Conservation (phyloP, 257 asterid species). For the Capsicum chinense region DNA sequence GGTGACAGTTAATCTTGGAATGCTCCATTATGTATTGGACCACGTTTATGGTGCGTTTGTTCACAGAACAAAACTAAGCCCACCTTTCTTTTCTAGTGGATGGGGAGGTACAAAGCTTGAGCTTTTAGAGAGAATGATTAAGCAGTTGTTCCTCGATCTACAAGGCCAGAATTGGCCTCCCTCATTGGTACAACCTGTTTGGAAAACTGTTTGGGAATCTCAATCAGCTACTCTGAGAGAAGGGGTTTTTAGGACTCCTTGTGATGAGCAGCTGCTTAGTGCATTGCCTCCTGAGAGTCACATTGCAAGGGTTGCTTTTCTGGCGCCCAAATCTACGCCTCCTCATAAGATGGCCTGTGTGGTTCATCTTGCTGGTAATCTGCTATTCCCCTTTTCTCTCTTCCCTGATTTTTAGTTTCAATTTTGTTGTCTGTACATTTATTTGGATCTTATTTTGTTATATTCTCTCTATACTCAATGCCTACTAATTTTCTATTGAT, state of each 20-base stretch:
- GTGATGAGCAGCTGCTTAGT: slow-evolving; percentile 69
- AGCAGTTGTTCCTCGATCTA: slow-evolving; percentile 67
- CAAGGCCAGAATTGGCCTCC: slow-evolving; percentile 90
- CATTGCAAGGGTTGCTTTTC: slow-evolving; percentile 86
- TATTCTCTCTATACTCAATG: neutral
- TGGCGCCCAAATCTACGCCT: slow-evolving; percentile 63
- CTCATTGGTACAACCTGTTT: slow-evolving; percentile 59
- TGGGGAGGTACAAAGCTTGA: slow-evolving; percentile 98
- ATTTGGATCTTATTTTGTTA: neutral
- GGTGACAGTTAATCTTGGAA: slow-evolving; percentile 85
- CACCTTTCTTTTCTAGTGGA: slow-evolving; percentile 83
- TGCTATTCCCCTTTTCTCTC: neutral
- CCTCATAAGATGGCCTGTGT: slow-evolving; percentile 85
- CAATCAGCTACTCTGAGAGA: slow-evolving; percentile 73
- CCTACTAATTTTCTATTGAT: neutral
- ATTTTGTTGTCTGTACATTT: neutral
- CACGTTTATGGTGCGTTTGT: slow-evolving; percentile 90
- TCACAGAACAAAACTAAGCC: slow-evolving; percentile 84
- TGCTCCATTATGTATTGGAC: slow-evolving; percentile 79
- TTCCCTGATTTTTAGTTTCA: neutral
- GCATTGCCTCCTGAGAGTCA: slow-evolving; percentile 96
- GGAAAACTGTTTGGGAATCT: slow-evolving; percentile 94
- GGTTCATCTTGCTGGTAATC: slow-evolving; percentile 94
- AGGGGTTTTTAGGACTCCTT: slow-evolving; percentile 87
- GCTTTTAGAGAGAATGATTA: slow-evolving; percentile 77